phyloP scores from a whole-genome alignment of 2,329 filamentous ascomycete genomes.

The Acephala macrosclerotiorum region DNA sequence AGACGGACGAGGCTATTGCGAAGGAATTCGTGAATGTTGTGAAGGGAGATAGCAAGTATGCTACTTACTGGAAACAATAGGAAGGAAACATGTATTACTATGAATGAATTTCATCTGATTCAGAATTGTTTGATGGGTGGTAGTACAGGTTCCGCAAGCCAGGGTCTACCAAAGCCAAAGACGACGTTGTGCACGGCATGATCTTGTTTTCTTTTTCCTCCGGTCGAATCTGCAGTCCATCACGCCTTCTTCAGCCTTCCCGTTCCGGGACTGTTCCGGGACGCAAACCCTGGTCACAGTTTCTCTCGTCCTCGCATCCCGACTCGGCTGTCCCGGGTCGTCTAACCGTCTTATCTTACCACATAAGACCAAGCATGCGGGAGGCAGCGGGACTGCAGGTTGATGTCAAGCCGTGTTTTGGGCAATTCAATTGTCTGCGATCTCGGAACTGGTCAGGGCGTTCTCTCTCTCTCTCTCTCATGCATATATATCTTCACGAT shows the following conservation, averaged over 20 bases:
- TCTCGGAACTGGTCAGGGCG: neutral
- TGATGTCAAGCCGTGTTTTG: neutral
- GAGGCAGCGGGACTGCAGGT: neutral
- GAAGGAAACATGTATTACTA: neutral
- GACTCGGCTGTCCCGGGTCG: constrained; percentile 7
- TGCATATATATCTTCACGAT: too few species aligned
- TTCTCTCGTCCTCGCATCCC: neutral
- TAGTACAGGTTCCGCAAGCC: neutral
- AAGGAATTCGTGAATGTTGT: constrained; percentile 63
- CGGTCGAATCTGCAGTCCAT: neutral
- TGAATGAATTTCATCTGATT: neutral
- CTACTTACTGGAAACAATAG: constrained; percentile 42
- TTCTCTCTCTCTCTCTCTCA: neutral
- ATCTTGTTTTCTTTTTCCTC: constrained; percentile 3
- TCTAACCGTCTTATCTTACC: neutral
- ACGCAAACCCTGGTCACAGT: neutral
- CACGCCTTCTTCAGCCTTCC: neutral
- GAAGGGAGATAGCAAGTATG: constrained; percentile 49
- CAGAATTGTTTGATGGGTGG: neutral
- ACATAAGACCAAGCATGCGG: neutral
- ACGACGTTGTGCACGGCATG: neutral
- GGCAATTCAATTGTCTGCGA: neutral
- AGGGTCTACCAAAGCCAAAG: neutral
- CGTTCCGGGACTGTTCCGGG: neutral
- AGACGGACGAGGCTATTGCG: constrained; percentile 64